Conservation (phyloP, 192 early-diverging fungal genomes). For the Linnemannia schmuckeri region DNA sequence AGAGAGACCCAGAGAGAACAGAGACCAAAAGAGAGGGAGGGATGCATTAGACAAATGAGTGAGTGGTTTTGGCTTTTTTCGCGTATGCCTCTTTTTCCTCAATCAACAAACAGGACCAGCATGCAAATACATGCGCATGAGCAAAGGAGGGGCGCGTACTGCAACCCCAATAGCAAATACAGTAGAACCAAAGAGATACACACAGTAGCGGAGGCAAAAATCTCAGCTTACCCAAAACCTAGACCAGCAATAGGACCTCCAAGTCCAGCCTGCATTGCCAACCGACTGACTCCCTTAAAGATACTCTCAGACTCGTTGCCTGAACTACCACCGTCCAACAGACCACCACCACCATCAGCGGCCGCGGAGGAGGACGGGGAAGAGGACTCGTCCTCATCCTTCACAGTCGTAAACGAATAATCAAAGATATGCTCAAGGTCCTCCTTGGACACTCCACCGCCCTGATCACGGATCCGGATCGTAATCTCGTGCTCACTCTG, state of each 20-base stretch:
- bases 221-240: conserved; percentile 51
- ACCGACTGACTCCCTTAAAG: conserved; percentile 77
- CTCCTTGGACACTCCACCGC: conserved; percentile 84
- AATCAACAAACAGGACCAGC: neutral
- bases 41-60: neutral
- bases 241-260: conserved; percentile 91
- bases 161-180: neutral
- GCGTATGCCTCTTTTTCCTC: neutral
- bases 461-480: conserved; percentile 90
- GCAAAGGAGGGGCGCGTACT: neutral
- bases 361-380: conserved; percentile 33
- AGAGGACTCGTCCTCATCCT: conserved; percentile 67
- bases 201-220: neutral
- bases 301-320: conserved; percentile 58
- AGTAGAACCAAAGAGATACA: neutral
- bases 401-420: conserved; percentile 91
- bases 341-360: neutral
- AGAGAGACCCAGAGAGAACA: neutral
- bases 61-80: neutral
- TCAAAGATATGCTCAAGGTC: conserved; percentile 87
- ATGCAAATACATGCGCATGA: neutral
- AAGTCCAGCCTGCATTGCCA: conserved; percentile 86
- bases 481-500: conserved; percentile 81
- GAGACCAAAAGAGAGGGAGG: neutral
- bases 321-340: conserved; percentile 7